These are phyloP conservation scores for Diaporthe sp. DNA, from an alignment of 2,329 filamentous ascomycete species.

Conservation along the genomic window DNA sequence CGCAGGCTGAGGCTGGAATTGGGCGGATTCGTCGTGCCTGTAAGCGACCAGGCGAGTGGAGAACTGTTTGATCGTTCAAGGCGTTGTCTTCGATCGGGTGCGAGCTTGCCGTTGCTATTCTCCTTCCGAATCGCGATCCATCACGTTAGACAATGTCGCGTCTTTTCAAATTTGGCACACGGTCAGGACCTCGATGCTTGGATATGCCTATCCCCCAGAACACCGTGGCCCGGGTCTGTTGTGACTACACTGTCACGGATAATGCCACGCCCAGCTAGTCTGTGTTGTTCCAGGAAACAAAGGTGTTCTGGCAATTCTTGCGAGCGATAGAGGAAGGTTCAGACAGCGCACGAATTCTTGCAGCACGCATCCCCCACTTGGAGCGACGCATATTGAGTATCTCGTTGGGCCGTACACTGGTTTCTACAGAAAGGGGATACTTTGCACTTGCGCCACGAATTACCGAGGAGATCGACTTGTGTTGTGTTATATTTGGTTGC, in stretches of 20 bases:
- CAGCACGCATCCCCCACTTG: background rate
- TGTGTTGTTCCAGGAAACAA: background rate
- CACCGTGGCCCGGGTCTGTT: background rate
- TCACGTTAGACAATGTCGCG: background rate
- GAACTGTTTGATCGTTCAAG: background rate
- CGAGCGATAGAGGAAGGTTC: background rate
- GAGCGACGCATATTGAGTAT: background rate
- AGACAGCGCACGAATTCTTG: background rate
- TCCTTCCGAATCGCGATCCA: background rate
- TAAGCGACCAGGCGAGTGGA: no score
- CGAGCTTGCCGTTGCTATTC: no score
- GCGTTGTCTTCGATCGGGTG: background rate
- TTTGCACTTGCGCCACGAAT: background rate
- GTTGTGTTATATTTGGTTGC: background rate
- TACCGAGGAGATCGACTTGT: background rate
- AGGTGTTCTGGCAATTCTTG: background rate
- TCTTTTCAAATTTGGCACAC: background rate
- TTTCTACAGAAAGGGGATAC: background rate
- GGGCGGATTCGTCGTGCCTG: no score
- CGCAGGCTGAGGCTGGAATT: no score
- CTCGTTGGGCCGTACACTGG: background rate
- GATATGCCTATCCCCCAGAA: background rate
- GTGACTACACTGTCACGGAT: background rate
- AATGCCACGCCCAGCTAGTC: background rate
- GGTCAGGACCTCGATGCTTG: background rate